These are phyloP conservation scores for Striga hermonthica DNA, from an alignment of 305 asterid genomes.

Conservation along the genomic window DNA sequence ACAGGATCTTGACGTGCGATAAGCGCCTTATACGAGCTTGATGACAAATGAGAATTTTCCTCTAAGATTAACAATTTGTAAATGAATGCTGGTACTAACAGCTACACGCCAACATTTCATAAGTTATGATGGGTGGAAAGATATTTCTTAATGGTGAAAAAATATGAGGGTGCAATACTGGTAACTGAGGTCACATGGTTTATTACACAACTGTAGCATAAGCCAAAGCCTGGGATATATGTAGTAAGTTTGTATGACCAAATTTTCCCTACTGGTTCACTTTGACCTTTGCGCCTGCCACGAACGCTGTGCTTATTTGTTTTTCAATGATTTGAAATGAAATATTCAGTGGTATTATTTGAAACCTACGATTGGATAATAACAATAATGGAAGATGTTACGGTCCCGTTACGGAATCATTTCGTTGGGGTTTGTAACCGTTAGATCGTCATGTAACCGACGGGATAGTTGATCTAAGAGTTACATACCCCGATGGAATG, in stretches of 20 bases:
- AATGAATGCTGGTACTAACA: slow-evolving; percentile 21
- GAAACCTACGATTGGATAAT: no score
- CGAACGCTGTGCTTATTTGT: no score
- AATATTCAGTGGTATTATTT: no score
- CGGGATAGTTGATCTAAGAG: no score
- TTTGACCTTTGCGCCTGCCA: not conserved
- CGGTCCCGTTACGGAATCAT: no score
- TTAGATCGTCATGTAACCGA: no score
- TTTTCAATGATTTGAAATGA: no score
- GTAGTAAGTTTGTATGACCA: not conserved
- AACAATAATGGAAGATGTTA: no score
- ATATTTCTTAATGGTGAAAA: slow-evolving; percentile 14
- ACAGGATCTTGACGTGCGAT: slow-evolving; percentile 56
- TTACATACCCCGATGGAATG: no score
- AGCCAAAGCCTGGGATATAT: slow-evolving; percentile 12
- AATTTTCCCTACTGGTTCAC: not conserved
- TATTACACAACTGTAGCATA: slow-evolving; percentile 24
- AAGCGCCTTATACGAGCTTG: slow-evolving; percentile 50
- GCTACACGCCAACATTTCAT: not conserved
- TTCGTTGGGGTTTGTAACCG: no score
- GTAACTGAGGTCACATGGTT: slow-evolving; percentile 23
- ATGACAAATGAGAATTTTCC: slow-evolving; percentile 16
- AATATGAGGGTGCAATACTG: not conserved
- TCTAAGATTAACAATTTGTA: slow-evolving; percentile 2
- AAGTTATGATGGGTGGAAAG: slow-evolving; percentile 7